Percentiles rank a stretch among this genome's conserved stretches.
These are phyloP conservation scores for Anastatica hierochuntica DNA, from an alignment of 345 rosid species.

Conservation along the genomic window DNA sequence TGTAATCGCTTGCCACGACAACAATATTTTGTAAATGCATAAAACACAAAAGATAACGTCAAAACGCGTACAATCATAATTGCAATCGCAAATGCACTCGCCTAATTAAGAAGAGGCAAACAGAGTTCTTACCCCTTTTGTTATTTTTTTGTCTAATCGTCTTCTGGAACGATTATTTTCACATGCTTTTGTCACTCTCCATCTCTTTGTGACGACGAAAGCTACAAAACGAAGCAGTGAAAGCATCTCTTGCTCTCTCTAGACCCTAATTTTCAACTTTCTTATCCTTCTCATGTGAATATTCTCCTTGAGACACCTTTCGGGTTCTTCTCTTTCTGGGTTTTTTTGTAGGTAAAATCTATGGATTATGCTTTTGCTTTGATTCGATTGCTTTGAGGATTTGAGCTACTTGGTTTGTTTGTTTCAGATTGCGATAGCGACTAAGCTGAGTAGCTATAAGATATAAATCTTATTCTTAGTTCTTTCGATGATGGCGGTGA, in stretches of 20 bases:
- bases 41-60: too few relatives aligned
- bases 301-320: not conserved
- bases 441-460: not conserved
- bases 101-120: too few relatives aligned
- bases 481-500: too few relatives aligned
- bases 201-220: conserved; percentile 22
- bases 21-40: too few relatives aligned
- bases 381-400: conserved; percentile 4
- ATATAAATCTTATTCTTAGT: conserved; percentile 24
- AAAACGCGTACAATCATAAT: too few relatives aligned
- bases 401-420: not conserved
- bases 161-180: conserved; percentile 5
- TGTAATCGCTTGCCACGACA: too few relatives aligned
- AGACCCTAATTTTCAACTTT: conserved; percentile 19
- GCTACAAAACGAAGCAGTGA: conserved; percentile 13
- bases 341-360: conserved; percentile 17
- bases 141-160: not conserved
- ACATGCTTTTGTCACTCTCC: conserved; percentile 17
- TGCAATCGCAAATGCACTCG: not conserved
- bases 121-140: not conserved
- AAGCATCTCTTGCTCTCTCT: conserved; percentile 5
- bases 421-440: not conserved
- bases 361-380: conserved; percentile 6
- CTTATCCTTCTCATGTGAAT: conserved; percentile 8
- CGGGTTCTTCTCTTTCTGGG: conserved; percentile 4